A percentile compares a stretch with the other conserved stretches of the same genome.
These are phyloP conservation scores for Myrica gale DNA, from an alignment of 306 rosid genomes.

Conservation along the genomic window DNA sequence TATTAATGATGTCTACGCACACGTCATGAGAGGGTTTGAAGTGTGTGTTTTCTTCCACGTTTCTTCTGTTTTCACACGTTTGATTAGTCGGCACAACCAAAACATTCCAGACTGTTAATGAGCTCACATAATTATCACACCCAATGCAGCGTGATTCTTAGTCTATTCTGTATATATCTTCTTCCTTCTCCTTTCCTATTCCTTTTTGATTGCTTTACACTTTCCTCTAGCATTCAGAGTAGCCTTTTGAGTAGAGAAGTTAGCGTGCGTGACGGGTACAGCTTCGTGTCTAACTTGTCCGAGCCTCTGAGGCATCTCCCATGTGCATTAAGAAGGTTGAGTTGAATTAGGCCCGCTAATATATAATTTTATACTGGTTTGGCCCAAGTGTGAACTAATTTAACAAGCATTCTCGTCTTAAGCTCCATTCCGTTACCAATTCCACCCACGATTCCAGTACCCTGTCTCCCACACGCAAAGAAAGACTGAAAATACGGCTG, in stretches of 20 bases:
- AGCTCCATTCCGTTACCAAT: neutral
- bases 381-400: neutral
- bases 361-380: neutral
- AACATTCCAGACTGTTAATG: no score
- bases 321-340: neutral
- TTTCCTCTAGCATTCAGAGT: neutral
- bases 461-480: neutral
- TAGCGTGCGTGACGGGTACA: neutral
- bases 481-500: neutral
- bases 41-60: conserved; percentile 20
- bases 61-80: conserved; percentile 4
- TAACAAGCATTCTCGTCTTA: neutral
- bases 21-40: neutral
- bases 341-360: neutral
- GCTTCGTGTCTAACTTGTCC: neutral
- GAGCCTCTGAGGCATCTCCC: neutral
- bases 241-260: no score
- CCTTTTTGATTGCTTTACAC: neutral
- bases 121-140: no score
- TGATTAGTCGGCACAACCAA: no score
- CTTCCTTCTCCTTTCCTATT: neutral
- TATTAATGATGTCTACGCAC: neutral
- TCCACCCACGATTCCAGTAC: neutral
- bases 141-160: no score
- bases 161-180: no score